Evolutionary conservation across 768 basidiomycete species (phyloP), one percentile per base, ranked within the genome.

Genomic region (Tylopilus felleus): DNA sequence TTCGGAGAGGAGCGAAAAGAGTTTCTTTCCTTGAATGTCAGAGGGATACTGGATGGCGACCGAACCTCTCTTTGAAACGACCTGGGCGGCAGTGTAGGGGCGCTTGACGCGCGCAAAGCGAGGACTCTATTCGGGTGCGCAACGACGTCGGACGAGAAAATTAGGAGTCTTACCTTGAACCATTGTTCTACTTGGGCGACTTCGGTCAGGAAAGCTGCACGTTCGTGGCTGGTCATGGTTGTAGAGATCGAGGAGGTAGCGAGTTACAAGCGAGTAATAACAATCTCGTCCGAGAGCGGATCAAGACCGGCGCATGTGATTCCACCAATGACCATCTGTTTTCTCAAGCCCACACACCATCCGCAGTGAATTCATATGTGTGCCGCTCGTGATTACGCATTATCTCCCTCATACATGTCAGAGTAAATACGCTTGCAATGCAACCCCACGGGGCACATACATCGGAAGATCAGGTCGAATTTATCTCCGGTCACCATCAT

Each of bases 1-100:
- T 58, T 89, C 77, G 47, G 81, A 77, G 59, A 99, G 81, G 55
- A 88, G 68, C 8, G 69, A 64, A 78, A 82, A 96, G 35, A 97
- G 81, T 73, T 98, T 98, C 80, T 93, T 91, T 59, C 80, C 95
- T 67, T 83, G 81, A 2, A 84, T 63, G 66, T 92, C 81, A 46
- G 94, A 93, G 14, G 96, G 90, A 71, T 98, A 98, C 42, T 83
- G 75, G 59, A 94, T 86, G 10, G 80, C 77, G 50, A 99, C 73
- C 5, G 90, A 93, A 8, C 97, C 97, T 31, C 96, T 82, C 75
- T 98, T 98, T 19, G 90, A 79, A 57, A 98, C 94, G 62, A 98
- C 95, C 57, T 98, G 86, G 22, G 84, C 86, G 12, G 96, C 93
- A 43, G 89, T 87, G 75, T 98, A 99, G 5, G 94, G 95, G 22